phyloP scores from a whole-genome alignment of 176 grass and related monocot genomes.

The Carex littledalei region DNA sequence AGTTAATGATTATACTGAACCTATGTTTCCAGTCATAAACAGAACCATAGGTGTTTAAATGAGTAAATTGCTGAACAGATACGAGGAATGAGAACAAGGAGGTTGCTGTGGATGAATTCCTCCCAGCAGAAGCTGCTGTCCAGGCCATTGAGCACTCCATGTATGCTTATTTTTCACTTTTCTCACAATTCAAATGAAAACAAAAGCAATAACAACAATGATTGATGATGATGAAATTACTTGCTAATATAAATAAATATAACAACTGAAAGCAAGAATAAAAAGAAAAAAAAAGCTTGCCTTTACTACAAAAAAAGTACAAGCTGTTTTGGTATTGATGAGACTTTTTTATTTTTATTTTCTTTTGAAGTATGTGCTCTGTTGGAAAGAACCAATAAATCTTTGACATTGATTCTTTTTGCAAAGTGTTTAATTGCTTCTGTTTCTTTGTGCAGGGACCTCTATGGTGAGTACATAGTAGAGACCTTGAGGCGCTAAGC shows the following conservation, averaged over 20 bases:
- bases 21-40: neutral
- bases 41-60: neutral
- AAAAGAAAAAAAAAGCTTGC: neutral
- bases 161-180: slow-evolving; percentile 8
- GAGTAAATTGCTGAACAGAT: slow-evolving; percentile 20
- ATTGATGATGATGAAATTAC: slow-evolving; percentile 1
- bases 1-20: neutral
- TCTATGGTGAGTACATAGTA: slow-evolving; percentile 41
- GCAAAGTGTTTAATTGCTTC: neutral
- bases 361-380: neutral
- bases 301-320: neutral
- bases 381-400: neutral
- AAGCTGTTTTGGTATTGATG: neutral
- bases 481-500: slow-evolving; percentile 33
- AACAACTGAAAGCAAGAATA: neutral
- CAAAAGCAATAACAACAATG: neutral
- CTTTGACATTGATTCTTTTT: neutral
- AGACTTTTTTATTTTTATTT: neutral
- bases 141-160: slow-evolving; percentile 40
- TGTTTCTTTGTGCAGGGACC: slow-evolving; percentile 23
- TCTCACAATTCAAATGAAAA: neutral
- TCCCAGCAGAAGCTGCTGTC: slow-evolving; percentile 21
- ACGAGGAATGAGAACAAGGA: slow-evolving; percentile 47
- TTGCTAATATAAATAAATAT: neutral
- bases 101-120: slow-evolving; percentile 29